Percentiles rank a stretch among this genome's conserved stretches.
Evolutionary conservation across 768 basidiomycete species (phyloP).

Genomic region (Clitopilus hobsonii): DNA sequence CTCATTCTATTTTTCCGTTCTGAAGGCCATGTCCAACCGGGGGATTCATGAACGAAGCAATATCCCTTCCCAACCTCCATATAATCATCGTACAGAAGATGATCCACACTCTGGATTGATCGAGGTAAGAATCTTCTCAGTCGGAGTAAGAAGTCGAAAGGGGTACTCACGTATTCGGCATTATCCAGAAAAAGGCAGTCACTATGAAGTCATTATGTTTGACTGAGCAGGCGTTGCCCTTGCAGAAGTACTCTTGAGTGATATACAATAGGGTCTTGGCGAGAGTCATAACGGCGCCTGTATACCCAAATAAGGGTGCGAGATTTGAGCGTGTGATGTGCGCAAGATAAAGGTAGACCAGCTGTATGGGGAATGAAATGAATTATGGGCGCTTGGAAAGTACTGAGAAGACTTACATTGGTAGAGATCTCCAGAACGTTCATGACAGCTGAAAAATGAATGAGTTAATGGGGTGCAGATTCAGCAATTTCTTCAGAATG

Average conservation of each 20-base stretch:
- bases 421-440: slow-evolving; percentile 70
- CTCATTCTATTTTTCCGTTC: background rate
- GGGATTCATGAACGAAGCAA: slow-evolving; percentile 14
- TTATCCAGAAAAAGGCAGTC: slow-evolving; percentile 55
- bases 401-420: slow-evolving; percentile 37
- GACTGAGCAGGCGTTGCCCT: slow-evolving; percentile 54
- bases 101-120: slow-evolving; percentile 24
- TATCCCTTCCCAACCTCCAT: slow-evolving; percentile 29
- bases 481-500: background rate
- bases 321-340: slow-evolving; percentile 42
- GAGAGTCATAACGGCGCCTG: slow-evolving; percentile 65
- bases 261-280: slow-evolving; percentile 75
- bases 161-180: slow-evolving; percentile 61
- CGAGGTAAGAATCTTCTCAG: slow-evolving; percentile 3
- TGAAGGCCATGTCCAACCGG: background rate
- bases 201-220: slow-evolving; percentile 53
- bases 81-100: slow-evolving; percentile 29
- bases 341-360: slow-evolving; percentile 59
- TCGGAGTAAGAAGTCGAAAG: background rate
- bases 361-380: slow-evolving; percentile 17
- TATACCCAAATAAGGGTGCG: slow-evolving; percentile 72
- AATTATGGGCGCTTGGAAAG: slow-evolving; percentile 4
- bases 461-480: slow-evolving; percentile 3
- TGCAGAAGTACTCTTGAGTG: slow-evolving; percentile 68
- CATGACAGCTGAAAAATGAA: slow-evolving; percentile 47